Base-by-base conservation (phyloP, 2,329 filamentous ascomycete species). In the Trichophaea hybrida region DNA sequence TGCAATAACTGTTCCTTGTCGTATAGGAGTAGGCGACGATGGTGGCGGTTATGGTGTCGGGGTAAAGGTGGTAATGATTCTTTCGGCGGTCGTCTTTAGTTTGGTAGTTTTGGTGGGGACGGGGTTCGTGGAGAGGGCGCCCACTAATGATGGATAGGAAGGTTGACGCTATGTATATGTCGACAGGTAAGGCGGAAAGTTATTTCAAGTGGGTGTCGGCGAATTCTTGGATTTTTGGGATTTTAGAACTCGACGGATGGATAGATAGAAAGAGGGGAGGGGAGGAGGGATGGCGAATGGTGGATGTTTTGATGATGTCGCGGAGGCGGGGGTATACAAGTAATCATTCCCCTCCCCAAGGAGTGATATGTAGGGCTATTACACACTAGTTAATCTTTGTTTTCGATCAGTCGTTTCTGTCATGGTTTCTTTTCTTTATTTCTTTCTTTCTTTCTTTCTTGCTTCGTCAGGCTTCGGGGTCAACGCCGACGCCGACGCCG, bases 41-140 rank as follows among this genome's bases (percentile, higher is more conserved):
- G 24, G 40, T 46, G 40, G n/a, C 24, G n/a, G 40, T 13, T 46
- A 17, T n/a, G 24, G 40, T 46, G n/a, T 13, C 40, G 40, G n/a
- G 40, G 40, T 46, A 17, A 46, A 17, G 10, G 10, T n/a, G 40
- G 12, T 17, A 17, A 46, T 17, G 40, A 17, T 6, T 12, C 24
- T 13, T 46, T 53, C 7, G 48, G 13, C 37, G 51, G 46, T 50
- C 24, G 46, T 50, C 17, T 53, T 50, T 17, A 2, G 24, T 15
- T 54, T 40, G 51, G n/a, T 37, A 32, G 24, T 54, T n/a, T 13
- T 51, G 48, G 15, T 51, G 48, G 48, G 48, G 48, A 50, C n/a
- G 48, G 48, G 7, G 48, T 50, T 6, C n/a, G 48, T 50, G 38
- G 38, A 43, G 38, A 43, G 38, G 38, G 38, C 38, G 10, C 38